phyloP scores from a whole-genome alignment of 495 filamentous ascomycete species.

The Penicillium ochrochloron region DNA sequence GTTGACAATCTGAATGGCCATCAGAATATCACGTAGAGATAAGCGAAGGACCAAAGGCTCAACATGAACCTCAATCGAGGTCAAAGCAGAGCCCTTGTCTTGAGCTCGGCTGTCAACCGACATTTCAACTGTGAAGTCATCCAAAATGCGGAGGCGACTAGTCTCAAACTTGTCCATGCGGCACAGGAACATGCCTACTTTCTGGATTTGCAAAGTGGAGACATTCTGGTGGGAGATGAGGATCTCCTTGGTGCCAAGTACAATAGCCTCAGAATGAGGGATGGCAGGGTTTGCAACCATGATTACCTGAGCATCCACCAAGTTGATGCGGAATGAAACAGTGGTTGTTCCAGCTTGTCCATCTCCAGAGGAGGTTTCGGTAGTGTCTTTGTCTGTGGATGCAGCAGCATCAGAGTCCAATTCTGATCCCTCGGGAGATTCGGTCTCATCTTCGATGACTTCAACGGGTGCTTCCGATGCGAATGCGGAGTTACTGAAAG shows the following conservation, averaged over 20 bases:
- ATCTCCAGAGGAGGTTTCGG: conserved; percentile 30
- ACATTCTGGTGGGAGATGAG: conserved; percentile 93
- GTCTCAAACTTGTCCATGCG: conserved; percentile 97
- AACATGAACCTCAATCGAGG: conserved; percentile 82
- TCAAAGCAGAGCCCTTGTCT: conserved; percentile 67
- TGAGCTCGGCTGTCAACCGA: conserved; percentile 79
- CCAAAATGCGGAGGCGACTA: conserved; percentile 83
- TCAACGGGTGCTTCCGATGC: conserved; percentile 56
- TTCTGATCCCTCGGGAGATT: conserved; percentile 62
- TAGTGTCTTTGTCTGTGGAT: conserved; percentile 37
- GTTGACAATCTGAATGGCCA: conserved; percentile 90
- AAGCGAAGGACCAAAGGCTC: conserved; percentile 92
- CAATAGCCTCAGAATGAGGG: conserved; percentile 90
- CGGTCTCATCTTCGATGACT: conserved; percentile 57
- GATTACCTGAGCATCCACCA: conserved; percentile 95
- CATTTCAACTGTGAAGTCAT: conserved; percentile 90
- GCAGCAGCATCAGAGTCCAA: conserved; percentile 56
- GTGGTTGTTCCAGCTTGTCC: conserved; percentile 60
- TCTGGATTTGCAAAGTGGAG: conserved; percentile 84
- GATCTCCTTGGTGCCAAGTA: conserved; percentile 91
- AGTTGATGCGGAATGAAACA: conserved; percentile 87
- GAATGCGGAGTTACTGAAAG: conserved; percentile 74
- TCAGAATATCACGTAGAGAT: conserved; percentile 90
- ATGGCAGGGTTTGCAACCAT: conserved; percentile 92
- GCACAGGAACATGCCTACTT: conserved; percentile 97